Evolutionary conservation across 768 basidiomycete species (phyloP).

Genomic region (Calocera cornea): DNA sequence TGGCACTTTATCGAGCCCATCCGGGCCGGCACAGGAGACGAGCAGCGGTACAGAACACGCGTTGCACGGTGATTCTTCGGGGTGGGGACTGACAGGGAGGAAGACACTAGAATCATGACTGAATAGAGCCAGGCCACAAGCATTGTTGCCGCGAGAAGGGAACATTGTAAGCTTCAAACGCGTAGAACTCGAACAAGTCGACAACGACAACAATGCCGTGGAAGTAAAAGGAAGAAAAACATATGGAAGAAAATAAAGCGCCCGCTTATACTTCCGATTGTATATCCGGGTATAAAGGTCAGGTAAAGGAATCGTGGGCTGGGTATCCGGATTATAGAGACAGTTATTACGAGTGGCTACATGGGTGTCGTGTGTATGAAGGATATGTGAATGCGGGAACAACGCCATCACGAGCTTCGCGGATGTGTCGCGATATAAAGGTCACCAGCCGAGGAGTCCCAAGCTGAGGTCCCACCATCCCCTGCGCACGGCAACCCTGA

Average conservation of each 20-base stretch:
- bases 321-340: neutral
- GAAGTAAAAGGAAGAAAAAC: constrained; percentile 5
- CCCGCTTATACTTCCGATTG: constrained; percentile 3
- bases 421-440: neutral
- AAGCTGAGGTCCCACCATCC: constrained; percentile 38
- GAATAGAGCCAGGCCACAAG: neutral
- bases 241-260: neutral
- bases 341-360: neutral
- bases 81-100: neutral
- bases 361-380: neutral
- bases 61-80: neutral
- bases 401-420: neutral
- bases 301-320: neutral
- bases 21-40: neutral
- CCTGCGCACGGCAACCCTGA: constrained; percentile 28
- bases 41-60: neutral
- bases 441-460: constrained; percentile 28
- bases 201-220: neutral
- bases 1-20: neutral
- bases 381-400: neutral
- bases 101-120: neutral
- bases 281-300: neutral
- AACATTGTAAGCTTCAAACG: too few relatives aligned
- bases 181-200: neutral
- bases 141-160: neutral